Percentiles rank a stretch among this genome's conserved stretches.
Evolutionary conservation across 2,329 filamentous ascomycete species (phyloP).

Genomic region (Pestalotiopsis sp.): DNA sequence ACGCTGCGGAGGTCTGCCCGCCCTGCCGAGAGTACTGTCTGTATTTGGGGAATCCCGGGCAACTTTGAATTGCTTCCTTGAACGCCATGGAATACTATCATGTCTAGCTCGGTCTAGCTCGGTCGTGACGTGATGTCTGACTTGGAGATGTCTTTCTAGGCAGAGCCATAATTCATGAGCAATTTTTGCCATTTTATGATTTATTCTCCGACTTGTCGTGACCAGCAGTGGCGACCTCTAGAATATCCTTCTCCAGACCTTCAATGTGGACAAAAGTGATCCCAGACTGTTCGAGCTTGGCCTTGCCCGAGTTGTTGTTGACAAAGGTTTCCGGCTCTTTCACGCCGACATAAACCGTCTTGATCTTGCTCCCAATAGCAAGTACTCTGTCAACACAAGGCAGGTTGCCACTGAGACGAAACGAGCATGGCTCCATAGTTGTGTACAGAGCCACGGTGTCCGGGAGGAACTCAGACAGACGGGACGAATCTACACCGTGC

Average conservation of each 20-base stretch:
- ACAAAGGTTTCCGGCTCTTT: slow-evolving; percentile 91
- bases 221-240: slow-evolving; percentile 81
- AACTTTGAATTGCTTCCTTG: not conserved
- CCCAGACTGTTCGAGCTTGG: slow-evolving; percentile 70
- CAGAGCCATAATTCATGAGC: not conserved
- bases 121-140: not conserved
- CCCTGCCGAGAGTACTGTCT: not conserved
- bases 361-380: slow-evolving; percentile 61
- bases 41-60: not conserved
- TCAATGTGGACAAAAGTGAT: slow-evolving; percentile 73
- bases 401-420: slow-evolving; percentile 72
- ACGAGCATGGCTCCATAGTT: slow-evolving; percentile 85
- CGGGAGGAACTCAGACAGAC: slow-evolving; percentile 53
- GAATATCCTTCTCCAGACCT: slow-evolving; percentile 80
- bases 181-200: not conserved
- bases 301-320: slow-evolving; percentile 74
- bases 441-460: slow-evolving; percentile 75
- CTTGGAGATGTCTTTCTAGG: not conserved
- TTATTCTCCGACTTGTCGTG: slow-evolving; percentile 50
- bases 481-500: slow-evolving; percentile 53
- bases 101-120: too few species aligned
- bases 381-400: slow-evolving; percentile 82
- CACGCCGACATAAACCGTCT: slow-evolving; percentile 83
- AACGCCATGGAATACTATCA: not conserved
- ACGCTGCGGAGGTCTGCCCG: not conserved